Conservation (phyloP, 306 rosid genomes). For the Pyrus communis region DNA sequence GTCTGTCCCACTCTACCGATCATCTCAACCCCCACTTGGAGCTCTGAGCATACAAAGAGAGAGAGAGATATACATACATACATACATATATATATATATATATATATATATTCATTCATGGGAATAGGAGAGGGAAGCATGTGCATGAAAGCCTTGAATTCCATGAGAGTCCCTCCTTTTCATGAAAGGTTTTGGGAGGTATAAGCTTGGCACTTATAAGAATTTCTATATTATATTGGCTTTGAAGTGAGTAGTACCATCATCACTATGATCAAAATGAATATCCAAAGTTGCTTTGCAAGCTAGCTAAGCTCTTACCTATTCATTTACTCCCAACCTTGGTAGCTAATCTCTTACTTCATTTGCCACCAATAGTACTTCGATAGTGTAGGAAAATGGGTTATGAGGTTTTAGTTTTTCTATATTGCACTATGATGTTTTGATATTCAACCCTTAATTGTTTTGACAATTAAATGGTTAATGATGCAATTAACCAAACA, state of each 20-base stretch:
- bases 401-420: too few species aligned
- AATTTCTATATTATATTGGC: conserved; percentile 13
- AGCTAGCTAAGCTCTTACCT: not conserved
- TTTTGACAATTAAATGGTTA: too few species aligned
- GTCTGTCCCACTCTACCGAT: conserved; percentile 24
- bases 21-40: conserved; percentile 23
- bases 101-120: not conserved
- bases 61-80: too few species aligned
- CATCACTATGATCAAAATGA: conserved; percentile 27
- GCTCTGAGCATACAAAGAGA: conserved; percentile 15
- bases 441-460: not conserved
- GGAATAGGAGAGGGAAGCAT: conserved; percentile 55
- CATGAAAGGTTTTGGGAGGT: conserved; percentile 51
- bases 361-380: not conserved
- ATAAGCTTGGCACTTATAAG: conserved; percentile 46
- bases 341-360: not conserved
- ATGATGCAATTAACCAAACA: too few species aligned
- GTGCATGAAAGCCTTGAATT: conserved; percentile 52
- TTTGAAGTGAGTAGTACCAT: conserved; percentile 27
- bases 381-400: not conserved
- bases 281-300: not conserved
- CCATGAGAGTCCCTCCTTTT: conserved; percentile 57
- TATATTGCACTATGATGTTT: not conserved
- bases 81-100: too few species aligned
- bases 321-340: not conserved